Base-by-base conservation (phyloP, 1,284 basidiomycete genomes). In the Ceratobasidium sp. region DNA sequence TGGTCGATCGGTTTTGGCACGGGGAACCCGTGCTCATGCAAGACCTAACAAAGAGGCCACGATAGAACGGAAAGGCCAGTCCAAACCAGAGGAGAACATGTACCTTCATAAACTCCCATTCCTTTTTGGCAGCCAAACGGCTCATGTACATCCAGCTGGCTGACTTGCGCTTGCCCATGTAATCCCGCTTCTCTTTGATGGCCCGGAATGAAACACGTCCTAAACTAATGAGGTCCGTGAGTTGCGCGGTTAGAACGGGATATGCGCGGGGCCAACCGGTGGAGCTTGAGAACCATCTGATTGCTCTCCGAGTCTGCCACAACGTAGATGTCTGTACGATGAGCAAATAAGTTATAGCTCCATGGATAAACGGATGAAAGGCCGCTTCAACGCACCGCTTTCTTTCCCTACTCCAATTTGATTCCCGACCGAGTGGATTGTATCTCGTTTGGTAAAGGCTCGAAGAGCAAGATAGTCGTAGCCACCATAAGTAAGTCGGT, bases 91-190 rank as follows among this genome's bases (percentile, higher is more conserved):
- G 28, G 48, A 50, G 23, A 34, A 28, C 21, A 79, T 78, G 41
- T 50, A 93, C 95, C 86, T 97, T 97, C 95, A 99, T 97, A 80
- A 98, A 99, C 0, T 94, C 94, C 85, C 91, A 99, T 80, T 99
- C 97, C 80, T 98, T 98, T 82, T 97, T 91, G 4, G 97, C 97
- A 10, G 96, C 92, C 57, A 99, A 82, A 32, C 97, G 88, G 67
- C 94, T 97, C 94, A 99, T 96, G 83, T 98, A 99, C 96, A 99
- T 98, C 97, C 97, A 99, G 34, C 94, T 97, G 0, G 96, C 96
- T 41, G 92, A 94, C 82, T 95, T 95, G 45, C 97, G 88, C 80
- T 97, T 97, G 34, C 96, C 94, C 76, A 99, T 85, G 81, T 99
- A 99, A 80, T 99, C 97, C 75, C 97, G 87, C 80, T 99, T 99